Conservation (phyloP, 176 grass and related monocot genomes). For the Ensete glaucum region DNA sequence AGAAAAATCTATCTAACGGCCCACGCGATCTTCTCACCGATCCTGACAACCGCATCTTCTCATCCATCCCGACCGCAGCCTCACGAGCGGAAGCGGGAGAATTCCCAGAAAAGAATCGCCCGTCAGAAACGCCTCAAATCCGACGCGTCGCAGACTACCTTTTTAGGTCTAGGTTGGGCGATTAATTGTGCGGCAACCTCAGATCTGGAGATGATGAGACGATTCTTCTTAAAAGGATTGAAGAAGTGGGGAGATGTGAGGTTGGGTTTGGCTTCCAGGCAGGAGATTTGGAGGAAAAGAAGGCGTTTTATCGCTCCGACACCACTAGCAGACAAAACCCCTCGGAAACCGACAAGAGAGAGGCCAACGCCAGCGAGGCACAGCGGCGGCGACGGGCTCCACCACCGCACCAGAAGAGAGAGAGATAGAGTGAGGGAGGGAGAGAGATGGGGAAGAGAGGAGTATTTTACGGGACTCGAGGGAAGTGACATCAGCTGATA, state of each 20-base stretch:
- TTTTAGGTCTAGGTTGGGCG: neutral
- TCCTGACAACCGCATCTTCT: neutral
- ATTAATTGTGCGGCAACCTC: neutral
- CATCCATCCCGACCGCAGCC: neutral
- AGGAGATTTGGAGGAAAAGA: conserved; percentile 3
- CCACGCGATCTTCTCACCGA: neutral
- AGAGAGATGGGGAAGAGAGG: too few species aligned
- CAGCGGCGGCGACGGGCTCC: neutral
- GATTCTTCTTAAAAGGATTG: neutral
- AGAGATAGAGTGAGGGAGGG: neutral
- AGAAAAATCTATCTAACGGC: neutral
- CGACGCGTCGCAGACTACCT: neutral
- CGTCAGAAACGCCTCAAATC: neutral
- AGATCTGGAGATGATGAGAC: neutral
- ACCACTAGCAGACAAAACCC: neutral
- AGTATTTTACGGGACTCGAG: too few species aligned
- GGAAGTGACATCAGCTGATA: too few species aligned
- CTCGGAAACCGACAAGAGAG: neutral
- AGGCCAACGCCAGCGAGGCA: conserved; percentile 12
- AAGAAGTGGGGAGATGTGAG: neutral
- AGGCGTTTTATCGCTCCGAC: neutral
- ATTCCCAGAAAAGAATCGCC: neutral
- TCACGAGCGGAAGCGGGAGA: neutral
- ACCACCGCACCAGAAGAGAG: neutral
- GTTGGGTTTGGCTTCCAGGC: neutral